Evolutionary conservation across 768 basidiomycete species (phyloP), one percentile per base, ranked within the genome.

Genomic region (Gymnopilus junonius): DNA sequence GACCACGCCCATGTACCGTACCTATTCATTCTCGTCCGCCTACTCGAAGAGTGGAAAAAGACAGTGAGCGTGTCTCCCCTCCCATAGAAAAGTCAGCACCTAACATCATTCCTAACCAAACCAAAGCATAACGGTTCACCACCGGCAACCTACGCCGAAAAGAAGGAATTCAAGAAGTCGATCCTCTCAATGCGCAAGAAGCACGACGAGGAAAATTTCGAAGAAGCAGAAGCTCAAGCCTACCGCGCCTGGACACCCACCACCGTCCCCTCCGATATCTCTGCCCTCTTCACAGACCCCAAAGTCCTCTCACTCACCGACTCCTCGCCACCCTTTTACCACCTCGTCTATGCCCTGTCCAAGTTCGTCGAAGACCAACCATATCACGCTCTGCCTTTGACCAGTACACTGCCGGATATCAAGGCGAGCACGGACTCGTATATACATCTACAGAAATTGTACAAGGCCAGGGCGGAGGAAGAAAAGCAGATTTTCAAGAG

Each of bases 181-280:
- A 77, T 99, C 45, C 75, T 80, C n/a, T 77, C 78, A 1, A 85
- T 89, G 81, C 88, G 89, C 69, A 71, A 84, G 61, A 94, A 94
- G 69, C 68, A 77, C 0, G 97, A 99, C 71, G 95, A 99, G 72
- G 97, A 99, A 80, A 99, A 99, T 77, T 95, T 95, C 72, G 97
- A 97, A 63, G 97, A 99, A 75, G 97, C 96, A 2, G 85, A 91
- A 70, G 83, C 90, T 7, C 93, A 97, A 72, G 93, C 92, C 0
- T 96, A 93, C 74, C 87, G 92, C 27, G 85, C 85, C 58, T 95
- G 88, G 89, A 86, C 86, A 8, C 69, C 76, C 10, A 82, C 83
- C 3, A 73, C 72, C 40, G 82, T 97, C 3, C 94, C 94, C 1
- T 79, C 79, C 8, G 92, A 94, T 32, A 84, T 93, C 51, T 65